Percentiles rank a stretch among this genome's conserved stretches.
phyloP scores from a whole-genome alignment of 495 filamentous ascomycete species.

The Penicillium subrubescens region DNA sequence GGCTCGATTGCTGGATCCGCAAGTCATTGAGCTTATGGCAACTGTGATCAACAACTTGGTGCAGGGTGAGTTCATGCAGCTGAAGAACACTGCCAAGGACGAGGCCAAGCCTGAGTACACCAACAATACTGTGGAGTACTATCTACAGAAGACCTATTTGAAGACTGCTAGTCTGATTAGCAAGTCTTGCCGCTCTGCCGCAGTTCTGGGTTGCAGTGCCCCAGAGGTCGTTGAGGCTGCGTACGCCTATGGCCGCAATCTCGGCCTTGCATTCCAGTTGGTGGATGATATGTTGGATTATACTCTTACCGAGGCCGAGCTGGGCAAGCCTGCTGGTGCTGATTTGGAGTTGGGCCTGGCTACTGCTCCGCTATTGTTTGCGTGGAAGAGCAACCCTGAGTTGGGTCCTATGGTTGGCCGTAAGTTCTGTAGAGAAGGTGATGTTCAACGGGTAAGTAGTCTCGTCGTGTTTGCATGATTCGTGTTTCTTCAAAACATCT shows the following conservation, averaged over 20 bases:
- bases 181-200: conserved; percentile 90
- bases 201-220: conserved; percentile 77
- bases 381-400: conserved; percentile 87
- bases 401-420: conserved; percentile 87
- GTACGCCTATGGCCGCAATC: conserved; percentile 86
- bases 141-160: conserved; percentile 98
- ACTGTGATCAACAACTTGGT: conserved; percentile 97
- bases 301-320: conserved; percentile 76
- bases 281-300: conserved; percentile 99
- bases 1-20: conserved; percentile 84
- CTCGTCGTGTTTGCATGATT: neutral
- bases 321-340: conserved; percentile 93
- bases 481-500: neutral
- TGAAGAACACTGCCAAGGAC: conserved; percentile 91
- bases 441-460: conserved; percentile 73
- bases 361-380: conserved; percentile 93
- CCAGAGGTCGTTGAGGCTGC: conserved; percentile 84
- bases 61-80: conserved; percentile 98
- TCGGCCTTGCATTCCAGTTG: conserved; percentile 95
- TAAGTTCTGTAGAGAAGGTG: conserved; percentile 82
- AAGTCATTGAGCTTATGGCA: conserved; percentile 91
- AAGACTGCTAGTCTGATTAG: conserved; percentile 95
- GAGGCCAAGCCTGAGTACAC: conserved; percentile 80
- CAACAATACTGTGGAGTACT: conserved; percentile 86
- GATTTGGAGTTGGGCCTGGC: conserved; percentile 92